Evolutionary conservation across 2,329 filamentous ascomycete genomes (phyloP).

Genomic region (Penicillium sp.): DNA sequence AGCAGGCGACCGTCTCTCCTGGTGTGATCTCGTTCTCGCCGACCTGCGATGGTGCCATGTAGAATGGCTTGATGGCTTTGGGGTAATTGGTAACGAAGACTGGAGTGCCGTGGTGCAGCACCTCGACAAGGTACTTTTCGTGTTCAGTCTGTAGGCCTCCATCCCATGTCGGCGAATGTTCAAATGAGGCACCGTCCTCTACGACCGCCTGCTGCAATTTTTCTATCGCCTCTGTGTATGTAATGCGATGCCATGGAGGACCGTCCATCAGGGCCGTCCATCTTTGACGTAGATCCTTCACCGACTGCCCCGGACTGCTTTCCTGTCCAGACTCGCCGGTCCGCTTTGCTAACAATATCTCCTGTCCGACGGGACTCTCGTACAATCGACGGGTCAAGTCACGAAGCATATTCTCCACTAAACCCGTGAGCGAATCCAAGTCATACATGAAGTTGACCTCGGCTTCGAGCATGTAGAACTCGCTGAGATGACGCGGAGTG

Average conservation of each 20-base stretch:
- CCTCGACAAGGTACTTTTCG: constrained; percentile 78
- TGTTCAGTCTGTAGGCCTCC: constrained; percentile 83
- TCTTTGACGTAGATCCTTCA: constrained; percentile 58
- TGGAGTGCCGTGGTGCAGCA: constrained; percentile 62
- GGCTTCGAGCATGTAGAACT: constrained; percentile 98
- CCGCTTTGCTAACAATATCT: constrained; percentile 52
- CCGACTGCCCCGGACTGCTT: constrained; percentile 26
- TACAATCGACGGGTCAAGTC: constrained; percentile 52
- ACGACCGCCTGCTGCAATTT: constrained; percentile 60
- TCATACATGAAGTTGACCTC: constrained; percentile 77
- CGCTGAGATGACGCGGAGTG: constrained; percentile 87
- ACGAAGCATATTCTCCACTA: constrained; percentile 77
- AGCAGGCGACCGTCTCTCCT: constrained; percentile 72
- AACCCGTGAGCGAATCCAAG: constrained; percentile 68
- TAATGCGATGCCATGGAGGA: constrained; percentile 71
- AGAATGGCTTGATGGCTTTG: constrained; percentile 86
- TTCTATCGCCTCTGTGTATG: constrained; percentile 75
- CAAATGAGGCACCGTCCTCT: constrained; percentile 56
- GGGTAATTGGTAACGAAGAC: constrained; percentile 95
- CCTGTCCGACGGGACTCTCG: constrained; percentile 51
- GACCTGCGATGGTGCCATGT: constrained; percentile 62
- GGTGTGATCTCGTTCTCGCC: constrained; percentile 6
- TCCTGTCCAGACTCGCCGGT: constrained; percentile 44
- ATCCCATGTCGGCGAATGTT: constrained; percentile 67
- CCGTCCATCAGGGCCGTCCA: constrained; percentile 66